Base-by-base conservation (phyloP, 2,329 filamentous ascomycete genomes). In the Teratosphaeria viscida region DNA sequence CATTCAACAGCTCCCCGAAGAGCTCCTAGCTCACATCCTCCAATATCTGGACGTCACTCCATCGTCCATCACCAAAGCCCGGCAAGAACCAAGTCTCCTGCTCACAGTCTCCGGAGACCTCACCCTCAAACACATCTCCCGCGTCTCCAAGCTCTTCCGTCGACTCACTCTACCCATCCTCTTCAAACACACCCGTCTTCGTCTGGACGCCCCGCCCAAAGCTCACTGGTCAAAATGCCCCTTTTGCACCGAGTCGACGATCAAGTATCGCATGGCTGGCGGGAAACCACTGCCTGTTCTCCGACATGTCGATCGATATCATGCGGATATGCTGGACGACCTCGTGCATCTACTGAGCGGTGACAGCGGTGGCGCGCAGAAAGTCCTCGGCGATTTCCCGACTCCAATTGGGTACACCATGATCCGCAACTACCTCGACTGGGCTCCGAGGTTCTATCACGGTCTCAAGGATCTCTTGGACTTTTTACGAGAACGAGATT, bases 21-120 rank as follows among this genome's bases (percentile, higher is more conserved):
- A 89, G 73, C 73, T 88, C 54, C 72, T 86, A 26, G 70, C 79
- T 57, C 76, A 81, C 2, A 80, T 88, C 63, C 76, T 88, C 65
- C 73, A 71, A n/a, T 79, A 78, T 65, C 75, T 88, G 54, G 78
- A 81, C 64, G 66, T 66, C 0, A 68, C 75, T 2, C 76, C 81
- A 10, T 79, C 80, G 12, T 83, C 84, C 0, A 71, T 77, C 52
- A 67, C 65, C 47, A 74, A 75, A 16, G 71, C 85, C 26, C 76
- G 79, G 59, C 75, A 82, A 57, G 77, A 79, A 63, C 84, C 81
- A 29, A 75, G 66, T 66, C 71, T 70, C 12, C 63, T 68, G 62
- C 72, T 83, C n/a, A 74, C 76, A 7, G 63, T 68, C 55, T 74
- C 74, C 47, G 63, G 66, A 29, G 64, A 67, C 14, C 68, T 66